phyloP scores from a whole-genome alignment of 129 eudicot genomes.

The Lactuca sativa region DNA sequence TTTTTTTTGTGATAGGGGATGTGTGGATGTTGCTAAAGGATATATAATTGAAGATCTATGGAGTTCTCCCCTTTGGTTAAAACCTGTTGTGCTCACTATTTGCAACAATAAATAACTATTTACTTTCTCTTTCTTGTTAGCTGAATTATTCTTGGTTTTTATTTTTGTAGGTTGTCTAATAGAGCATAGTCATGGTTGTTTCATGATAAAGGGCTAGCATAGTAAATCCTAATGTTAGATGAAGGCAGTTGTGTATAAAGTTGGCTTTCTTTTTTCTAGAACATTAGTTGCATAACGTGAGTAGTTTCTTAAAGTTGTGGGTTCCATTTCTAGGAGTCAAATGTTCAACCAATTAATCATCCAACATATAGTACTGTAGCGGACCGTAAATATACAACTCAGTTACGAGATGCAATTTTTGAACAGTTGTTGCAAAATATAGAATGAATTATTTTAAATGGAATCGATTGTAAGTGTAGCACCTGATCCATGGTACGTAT shows the following conservation, averaged over 20 bases:
- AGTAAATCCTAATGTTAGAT: no score
- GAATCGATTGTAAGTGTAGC: no score
- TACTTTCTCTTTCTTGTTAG: constrained; percentile 1
- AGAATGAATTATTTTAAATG: no score
- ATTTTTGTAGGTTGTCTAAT: background rate
- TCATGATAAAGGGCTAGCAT: background rate
- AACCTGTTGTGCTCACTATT: constrained; percentile 1
- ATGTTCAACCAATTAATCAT: constrained; percentile 97
- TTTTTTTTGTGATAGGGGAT: background rate
- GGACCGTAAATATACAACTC: no score
- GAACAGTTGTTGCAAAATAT: no score
- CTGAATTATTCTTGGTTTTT: constrained; percentile 1
- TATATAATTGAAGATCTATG: background rate
- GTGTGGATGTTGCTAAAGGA: background rate
- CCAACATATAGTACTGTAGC: constrained; percentile 21
- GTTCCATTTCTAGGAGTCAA: constrained; percentile 68
- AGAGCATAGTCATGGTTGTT: no score
- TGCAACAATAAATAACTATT: background rate
- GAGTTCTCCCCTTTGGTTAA: background rate
- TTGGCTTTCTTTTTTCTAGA: no score
- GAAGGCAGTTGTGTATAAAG: no score
- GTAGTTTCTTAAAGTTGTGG: no score
- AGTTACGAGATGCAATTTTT: no score
- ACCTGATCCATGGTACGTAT: no score
- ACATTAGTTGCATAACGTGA: no score